These are phyloP conservation scores for Cyanodermella asteris DNA, from an alignment of 2,329 filamentous ascomycete species.

Conservation along the genomic window DNA sequence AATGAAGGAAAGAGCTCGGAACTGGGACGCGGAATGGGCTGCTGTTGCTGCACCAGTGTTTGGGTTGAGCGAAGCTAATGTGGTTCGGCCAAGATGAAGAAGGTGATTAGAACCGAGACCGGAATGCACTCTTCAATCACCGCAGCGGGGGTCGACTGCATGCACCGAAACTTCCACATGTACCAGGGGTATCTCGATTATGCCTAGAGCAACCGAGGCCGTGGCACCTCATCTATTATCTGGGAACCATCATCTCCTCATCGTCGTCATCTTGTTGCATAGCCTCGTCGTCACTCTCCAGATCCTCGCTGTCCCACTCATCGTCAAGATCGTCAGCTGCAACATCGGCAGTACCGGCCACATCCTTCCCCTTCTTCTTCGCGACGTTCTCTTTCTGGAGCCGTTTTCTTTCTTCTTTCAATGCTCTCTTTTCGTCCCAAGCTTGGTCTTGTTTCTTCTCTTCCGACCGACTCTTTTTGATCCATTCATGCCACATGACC, in stretches of 20 bases:
- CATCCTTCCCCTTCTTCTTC: conserved; percentile 38
- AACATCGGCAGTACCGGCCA: conserved; percentile 23
- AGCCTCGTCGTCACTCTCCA: conserved; percentile 22
- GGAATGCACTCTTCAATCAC: too few relatives aligned
- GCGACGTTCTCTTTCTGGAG: conserved; percentile 82
- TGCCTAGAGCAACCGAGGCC: too few relatives aligned
- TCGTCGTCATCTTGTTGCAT: too few relatives aligned
- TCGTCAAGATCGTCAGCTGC: conserved; percentile 31
- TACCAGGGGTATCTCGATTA: too few relatives aligned
- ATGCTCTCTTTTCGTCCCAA: conserved; percentile 56
- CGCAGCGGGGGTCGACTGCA: too few relatives aligned
- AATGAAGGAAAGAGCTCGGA: conserved; percentile 45
- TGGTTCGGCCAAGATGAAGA: too few relatives aligned
- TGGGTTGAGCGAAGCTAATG: too few relatives aligned
- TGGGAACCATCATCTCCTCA: too few relatives aligned
- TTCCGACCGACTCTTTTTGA: conserved; percentile 64
- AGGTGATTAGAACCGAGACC: too few relatives aligned
- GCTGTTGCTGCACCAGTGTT: conserved; percentile 58
- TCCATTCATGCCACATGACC: conserved; percentile 93
- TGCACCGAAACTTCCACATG: too few relatives aligned
- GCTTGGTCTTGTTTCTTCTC: conserved; percentile 55
- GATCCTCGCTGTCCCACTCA: conserved; percentile 30
- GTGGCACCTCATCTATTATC: too few relatives aligned
- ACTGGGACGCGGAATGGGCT: conserved; percentile 93
- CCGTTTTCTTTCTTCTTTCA: conserved; percentile 63